These are phyloP conservation scores for Endoconidiophora laricicola DNA, from an alignment of 2,329 filamentous ascomycete species.

Conservation along the genomic window DNA sequence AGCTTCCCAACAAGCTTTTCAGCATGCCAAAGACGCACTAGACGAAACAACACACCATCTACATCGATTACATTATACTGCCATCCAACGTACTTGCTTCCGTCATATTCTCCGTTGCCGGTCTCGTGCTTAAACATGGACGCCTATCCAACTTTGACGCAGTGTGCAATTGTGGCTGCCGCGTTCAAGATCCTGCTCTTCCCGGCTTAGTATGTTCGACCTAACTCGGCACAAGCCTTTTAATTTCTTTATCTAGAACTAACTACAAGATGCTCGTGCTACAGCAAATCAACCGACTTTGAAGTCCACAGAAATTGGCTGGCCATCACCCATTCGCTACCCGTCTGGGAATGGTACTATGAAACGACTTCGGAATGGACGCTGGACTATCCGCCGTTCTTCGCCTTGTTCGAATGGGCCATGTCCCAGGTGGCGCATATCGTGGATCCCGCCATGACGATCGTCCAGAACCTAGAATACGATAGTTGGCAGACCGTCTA, in stretches of 20 bases:
- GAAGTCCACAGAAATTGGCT: constrained; percentile 99
- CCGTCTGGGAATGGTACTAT: constrained; percentile 82
- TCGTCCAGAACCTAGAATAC: constrained; percentile 65
- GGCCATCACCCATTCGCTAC: constrained; percentile 80
- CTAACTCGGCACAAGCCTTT: neutral
- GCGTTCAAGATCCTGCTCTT: constrained; percentile 86
- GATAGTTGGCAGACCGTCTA: constrained; percentile 87
- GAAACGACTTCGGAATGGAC: constrained; percentile 99
- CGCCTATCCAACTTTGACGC: constrained; percentile 68
- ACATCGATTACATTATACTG: neutral
- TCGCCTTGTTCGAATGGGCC: constrained; percentile 90
- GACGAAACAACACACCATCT: neutral
- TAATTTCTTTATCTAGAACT: neutral
- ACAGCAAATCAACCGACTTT: constrained; percentile 94
- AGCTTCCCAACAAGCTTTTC: neutral
- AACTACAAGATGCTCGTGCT: neutral
- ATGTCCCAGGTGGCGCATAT: constrained; percentile 67
- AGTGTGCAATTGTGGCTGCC: constrained; percentile 72
- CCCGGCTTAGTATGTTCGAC: constrained; percentile 66
- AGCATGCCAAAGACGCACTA: neutral
- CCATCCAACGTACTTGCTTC: neutral
- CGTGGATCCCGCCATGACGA: constrained; percentile 66
- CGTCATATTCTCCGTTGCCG: constrained; percentile 2
- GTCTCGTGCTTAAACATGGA: constrained; percentile 42
- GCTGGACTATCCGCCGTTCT: constrained; percentile 95